Evolutionary conservation across 805 yeast genomes (phyloP), one percentile per base, ranked within the genome.

Genomic region (Suhomyces xylopsoci): DNA sequence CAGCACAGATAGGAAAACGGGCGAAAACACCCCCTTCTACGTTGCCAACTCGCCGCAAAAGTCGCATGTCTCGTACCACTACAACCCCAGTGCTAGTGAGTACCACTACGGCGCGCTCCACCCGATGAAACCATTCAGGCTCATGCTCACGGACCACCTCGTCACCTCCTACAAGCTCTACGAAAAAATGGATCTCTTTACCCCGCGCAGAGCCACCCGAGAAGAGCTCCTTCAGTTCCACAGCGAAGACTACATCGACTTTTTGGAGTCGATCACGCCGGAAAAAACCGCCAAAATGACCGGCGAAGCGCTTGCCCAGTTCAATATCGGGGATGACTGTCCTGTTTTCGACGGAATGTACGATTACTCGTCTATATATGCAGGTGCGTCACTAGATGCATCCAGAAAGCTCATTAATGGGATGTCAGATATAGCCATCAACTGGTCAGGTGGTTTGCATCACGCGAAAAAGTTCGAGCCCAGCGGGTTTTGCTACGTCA

Each of bases 71-170:
- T 89, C 96, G 7, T 91, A 91, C 70, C 97, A 91, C 68, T 90
- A 81, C 70, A 91, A 91, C 67, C 88, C 91, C 24, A 83, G 85
- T 50, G 96, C 86, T 0, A 79, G 89, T 1, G 81, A 82, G 58
- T 92, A 85, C 69, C 97, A 92, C 63, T 92, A 89, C 68, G 99
- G 99, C 15, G 88, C 89, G 1, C 81, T 84, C 55, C 99, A 93
- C 69, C 99, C 99, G n/a, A 93, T 93, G 99, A 93, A 93, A 68
- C 99, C 99, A 14, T 90, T 92, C 68, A 76, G 99, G 58, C 76
- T 94, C 56, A 87, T 91, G 92, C 79, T 93, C 45, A 93, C 99
- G 0, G 97, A 93, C 70, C 97, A 92, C 66, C 74, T 93, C 55
- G 93, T 93, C 49, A 81, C 87, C 32, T 84, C 87, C 12, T 93